Conservation (phyloP, 192 early-diverging fungal genomes). For the Entomortierella beljakovae region DNA sequence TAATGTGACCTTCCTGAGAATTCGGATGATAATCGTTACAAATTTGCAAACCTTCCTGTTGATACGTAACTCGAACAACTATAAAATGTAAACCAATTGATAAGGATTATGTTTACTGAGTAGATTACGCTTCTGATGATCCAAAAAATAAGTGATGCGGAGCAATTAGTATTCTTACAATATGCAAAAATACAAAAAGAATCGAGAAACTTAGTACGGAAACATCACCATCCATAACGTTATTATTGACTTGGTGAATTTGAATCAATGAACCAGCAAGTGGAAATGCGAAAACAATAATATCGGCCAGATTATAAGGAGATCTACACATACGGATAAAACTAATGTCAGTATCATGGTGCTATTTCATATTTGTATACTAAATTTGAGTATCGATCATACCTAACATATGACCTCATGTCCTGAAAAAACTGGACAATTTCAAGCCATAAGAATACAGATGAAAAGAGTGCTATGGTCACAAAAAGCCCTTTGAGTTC, state of each 20-base stretch:
- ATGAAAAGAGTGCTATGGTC: too few relatives aligned
- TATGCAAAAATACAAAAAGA: slow-evolving; percentile 1
- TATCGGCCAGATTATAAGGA: slow-evolving; percentile 9
- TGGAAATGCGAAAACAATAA: not conserved
- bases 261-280: not conserved
- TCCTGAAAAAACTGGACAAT: slow-evolving; percentile 1
- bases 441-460: too few relatives aligned
- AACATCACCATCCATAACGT: not conserved
- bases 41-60: slow-evolving; percentile 16
- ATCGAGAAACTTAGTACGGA: slow-evolving; percentile 7
- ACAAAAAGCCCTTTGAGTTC: too few relatives aligned
- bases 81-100: not conserved
- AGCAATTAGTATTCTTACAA: too few relatives aligned
- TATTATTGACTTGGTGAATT: not conserved
- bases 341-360: too few relatives aligned
- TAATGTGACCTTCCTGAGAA: not conserved
- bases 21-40: slow-evolving; percentile 15
- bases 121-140: not conserved
- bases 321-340: too few relatives aligned
- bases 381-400: not conserved
- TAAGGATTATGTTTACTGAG: not conserved
- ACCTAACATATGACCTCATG: too few relatives aligned
- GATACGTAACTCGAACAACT: slow-evolving; percentile 22
- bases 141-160: not conserved
- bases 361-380: not conserved